phyloP scores from a whole-genome alignment of 306 rosid genomes.

The Lathyrus aphaca region DNA sequence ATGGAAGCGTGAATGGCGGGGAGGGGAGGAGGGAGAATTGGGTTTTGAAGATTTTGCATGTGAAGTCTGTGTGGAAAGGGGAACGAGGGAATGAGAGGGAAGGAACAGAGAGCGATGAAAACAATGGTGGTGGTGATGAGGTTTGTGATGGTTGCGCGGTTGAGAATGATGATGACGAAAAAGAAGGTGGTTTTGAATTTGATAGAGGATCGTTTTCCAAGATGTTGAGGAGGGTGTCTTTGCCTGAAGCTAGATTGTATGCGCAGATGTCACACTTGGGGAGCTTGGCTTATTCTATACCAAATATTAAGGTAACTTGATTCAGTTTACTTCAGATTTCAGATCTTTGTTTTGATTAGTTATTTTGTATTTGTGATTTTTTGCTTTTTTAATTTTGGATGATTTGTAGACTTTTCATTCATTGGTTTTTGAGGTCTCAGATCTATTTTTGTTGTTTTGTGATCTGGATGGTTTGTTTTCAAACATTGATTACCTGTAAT shows the following conservation, averaged over 20 bases:
- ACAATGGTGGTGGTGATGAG: conserved; percentile 31
- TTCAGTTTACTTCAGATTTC: not conserved
- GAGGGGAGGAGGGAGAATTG: conserved; percentile 59
- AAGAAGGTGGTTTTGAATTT: conserved; percentile 42
- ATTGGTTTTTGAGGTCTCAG: conserved; percentile 19
- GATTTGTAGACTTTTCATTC: conserved; percentile 1
- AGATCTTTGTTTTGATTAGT: conserved; percentile 1
- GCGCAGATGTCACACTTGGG: conserved; percentile 92
- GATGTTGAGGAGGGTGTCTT: conserved; percentile 79
- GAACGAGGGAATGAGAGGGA: conserved; percentile 41
- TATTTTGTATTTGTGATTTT: not conserved
- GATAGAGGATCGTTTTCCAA: conserved; percentile 71
- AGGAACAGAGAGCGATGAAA: conserved; percentile 23
- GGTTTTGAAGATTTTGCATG: conserved; percentile 78
- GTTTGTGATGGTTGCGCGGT: conserved; percentile 58
- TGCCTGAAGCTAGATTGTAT: conserved; percentile 74
- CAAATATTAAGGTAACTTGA: conserved; percentile 65
- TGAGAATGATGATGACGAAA: conserved; percentile 40
- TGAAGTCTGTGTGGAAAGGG: conserved; percentile 67
- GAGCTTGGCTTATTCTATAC: conserved; percentile 70
- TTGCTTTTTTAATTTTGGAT: not conserved
- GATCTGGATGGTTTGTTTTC: conserved; percentile 29
- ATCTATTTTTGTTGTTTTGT: conserved; percentile 18
- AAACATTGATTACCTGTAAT: conserved; percentile 20
- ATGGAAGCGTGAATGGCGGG: not conserved